Evolutionary conservation across 495 filamentous ascomycete genomes (phyloP).

Genomic region (Pseudomonodictys pantanalensis): DNA sequence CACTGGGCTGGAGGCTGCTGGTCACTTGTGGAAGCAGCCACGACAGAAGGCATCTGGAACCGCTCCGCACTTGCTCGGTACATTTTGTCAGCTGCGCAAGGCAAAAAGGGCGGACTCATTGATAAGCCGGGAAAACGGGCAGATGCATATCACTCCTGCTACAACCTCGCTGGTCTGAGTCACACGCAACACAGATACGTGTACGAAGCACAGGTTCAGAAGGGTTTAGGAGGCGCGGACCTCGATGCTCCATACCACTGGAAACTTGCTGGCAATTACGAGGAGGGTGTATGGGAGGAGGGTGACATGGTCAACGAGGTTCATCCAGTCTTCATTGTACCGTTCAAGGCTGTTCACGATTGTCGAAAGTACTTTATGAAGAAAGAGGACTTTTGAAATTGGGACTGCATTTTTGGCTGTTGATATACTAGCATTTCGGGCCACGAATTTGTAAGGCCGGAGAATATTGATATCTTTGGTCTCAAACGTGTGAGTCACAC

Average conservation of each 20-base stretch:
- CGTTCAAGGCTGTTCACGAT: slow-evolving; percentile 61
- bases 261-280: slow-evolving; percentile 62
- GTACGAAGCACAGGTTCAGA: slow-evolving; percentile 52
- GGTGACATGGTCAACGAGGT: slow-evolving; percentile 54
- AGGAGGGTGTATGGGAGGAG: slow-evolving; percentile 49
- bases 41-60: slow-evolving; percentile 65
- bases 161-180: slow-evolving; percentile 82
- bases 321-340: slow-evolving; percentile 85
- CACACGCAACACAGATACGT: slow-evolving; percentile 73
- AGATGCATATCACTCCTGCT: slow-evolving; percentile 90
- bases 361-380: slow-evolving; percentile 62
- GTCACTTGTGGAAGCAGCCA: slow-evolving; percentile 79
- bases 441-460: too few species aligned
- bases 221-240: slow-evolving; percentile 34
- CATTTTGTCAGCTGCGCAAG: slow-evolving; percentile 84
- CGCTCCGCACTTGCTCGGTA: slow-evolving; percentile 82
- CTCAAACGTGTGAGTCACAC: too few species aligned
- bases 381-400: slow-evolving; percentile 48
- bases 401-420: not conserved
- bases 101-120: slow-evolving; percentile 72
- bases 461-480: too few species aligned
- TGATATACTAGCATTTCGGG: too few species aligned
- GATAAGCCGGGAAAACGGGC: slow-evolving; percentile 91
- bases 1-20: slow-evolving; percentile 97
- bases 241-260: slow-evolving; percentile 52